Percentiles rank a stretch among this genome's conserved stretches.
These are phyloP conservation scores for Neurospora sp. DNA, from an alignment of 2,329 filamentous ascomycete genomes.

Conservation along the genomic window DNA sequence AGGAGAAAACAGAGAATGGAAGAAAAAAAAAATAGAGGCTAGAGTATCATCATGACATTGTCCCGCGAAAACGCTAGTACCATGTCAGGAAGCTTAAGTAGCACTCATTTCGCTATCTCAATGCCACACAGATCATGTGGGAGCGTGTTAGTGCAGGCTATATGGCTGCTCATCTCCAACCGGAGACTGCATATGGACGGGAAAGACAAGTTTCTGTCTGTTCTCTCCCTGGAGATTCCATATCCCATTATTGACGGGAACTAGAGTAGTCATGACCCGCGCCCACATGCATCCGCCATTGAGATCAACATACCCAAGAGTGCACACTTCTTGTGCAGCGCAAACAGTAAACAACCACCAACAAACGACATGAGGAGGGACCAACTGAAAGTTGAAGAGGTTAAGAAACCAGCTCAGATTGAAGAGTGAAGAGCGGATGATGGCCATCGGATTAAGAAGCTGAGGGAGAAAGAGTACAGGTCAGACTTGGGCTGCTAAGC, in stretches of 20 bases:
- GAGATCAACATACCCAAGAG: not conserved
- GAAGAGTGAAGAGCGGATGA: not conserved
- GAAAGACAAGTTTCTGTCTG: not conserved
- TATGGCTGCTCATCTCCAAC: not conserved
- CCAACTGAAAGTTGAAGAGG: not conserved
- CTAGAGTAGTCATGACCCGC: not conserved
- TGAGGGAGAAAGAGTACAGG: not conserved
- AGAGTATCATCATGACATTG: conserved; percentile 13
- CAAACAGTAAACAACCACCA: not conserved
- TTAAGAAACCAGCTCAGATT: not conserved
- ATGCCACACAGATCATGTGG: not conserved
- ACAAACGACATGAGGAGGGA: not conserved
- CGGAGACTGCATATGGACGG: too few species aligned
- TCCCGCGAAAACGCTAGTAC: conserved; percentile 2
- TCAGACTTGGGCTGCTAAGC: not conserved
- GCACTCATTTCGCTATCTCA: not conserved
- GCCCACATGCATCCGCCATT: too few species aligned
- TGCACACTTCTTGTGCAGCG: not conserved
- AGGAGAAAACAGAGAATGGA: not conserved
- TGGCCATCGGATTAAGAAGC: not conserved
- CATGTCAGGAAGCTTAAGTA: not conserved
- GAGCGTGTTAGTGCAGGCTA: not conserved
- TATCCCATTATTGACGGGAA: not conserved
- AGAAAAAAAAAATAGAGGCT: not conserved
- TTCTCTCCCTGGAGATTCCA: not conserved